These are phyloP conservation scores for Glycine latifolia DNA, from an alignment of 306 rosid species.

Conservation along the genomic window DNA sequence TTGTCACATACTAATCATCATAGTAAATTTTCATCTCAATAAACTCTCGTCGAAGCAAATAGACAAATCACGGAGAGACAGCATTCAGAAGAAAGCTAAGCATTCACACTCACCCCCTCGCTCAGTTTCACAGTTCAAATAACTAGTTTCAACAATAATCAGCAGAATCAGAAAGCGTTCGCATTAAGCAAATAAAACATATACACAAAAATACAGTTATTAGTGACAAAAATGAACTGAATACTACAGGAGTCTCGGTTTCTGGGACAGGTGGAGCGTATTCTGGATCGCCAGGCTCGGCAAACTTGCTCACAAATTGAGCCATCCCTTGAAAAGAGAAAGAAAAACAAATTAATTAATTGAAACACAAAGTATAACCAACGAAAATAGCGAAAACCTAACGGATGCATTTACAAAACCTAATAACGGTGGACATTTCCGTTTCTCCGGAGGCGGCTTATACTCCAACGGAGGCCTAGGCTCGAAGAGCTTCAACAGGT, in stretches of 20 bases:
- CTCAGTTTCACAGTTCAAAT: not conserved
- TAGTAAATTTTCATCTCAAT: not conserved
- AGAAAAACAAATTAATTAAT: not conserved
- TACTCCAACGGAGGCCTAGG: conserved; percentile 95
- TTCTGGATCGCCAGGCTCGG: conserved; percentile 86
- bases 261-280: conserved; percentile 74
- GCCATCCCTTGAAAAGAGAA: conserved; percentile 71
- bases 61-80: not conserved
- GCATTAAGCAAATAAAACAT: not conserved
- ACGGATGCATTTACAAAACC: conserved; percentile 41
- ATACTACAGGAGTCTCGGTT: conserved; percentile 85
- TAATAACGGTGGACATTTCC: conserved; percentile 88
- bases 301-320: conserved; percentile 82
- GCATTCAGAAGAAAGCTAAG: not conserved
- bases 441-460: conserved; percentile 96
- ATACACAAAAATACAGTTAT: not conserved
- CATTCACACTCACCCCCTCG: not conserved
- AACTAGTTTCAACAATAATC: not conserved
- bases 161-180: not conserved
- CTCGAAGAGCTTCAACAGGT: conserved; percentile 93
- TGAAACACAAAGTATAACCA: not conserved
- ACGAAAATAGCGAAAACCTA: not conserved
- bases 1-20: not conserved
- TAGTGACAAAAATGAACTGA: not conserved
- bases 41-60: not conserved